Evolutionary conservation across 1,139 yeast species (phyloP).

Genomic region (Yarrowia galli): DNA sequence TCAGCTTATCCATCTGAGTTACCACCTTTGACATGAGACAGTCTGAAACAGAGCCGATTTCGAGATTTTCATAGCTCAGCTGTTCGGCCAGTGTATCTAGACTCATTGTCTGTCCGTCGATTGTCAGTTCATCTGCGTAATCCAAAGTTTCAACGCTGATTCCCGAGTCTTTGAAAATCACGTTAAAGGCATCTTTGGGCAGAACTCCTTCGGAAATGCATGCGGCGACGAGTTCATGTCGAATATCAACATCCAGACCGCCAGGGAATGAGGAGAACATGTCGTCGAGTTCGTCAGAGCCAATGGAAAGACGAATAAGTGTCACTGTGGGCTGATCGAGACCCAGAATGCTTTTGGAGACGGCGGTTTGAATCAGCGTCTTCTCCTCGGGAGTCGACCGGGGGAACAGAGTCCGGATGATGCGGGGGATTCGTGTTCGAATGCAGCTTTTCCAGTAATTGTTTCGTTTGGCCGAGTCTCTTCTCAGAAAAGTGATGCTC

Average conservation of each 20-base stretch:
- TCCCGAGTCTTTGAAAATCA: constrained; percentile 41
- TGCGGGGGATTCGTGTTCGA: constrained; percentile 47
- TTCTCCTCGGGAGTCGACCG: constrained; percentile 43
- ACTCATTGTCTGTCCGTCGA: constrained; percentile 39
- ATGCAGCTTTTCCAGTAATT: constrained; percentile 49
- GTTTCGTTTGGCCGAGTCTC: constrained; percentile 45
- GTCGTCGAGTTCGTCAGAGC: constrained; percentile 54
- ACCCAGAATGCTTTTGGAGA: constrained; percentile 40
- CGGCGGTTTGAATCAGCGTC: constrained; percentile 45
- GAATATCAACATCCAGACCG: constrained; percentile 56
- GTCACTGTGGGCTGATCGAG: constrained; percentile 46
- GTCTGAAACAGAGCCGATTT: constrained; percentile 45
- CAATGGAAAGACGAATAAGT: constrained; percentile 46
- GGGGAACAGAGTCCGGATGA: constrained; percentile 43
- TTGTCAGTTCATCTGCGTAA: constrained; percentile 39
- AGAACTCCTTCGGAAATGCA: constrained; percentile 57
- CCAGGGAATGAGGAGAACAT: constrained; percentile 58
- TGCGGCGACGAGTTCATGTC: constrained; percentile 64
- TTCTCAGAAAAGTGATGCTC: constrained; percentile 47
- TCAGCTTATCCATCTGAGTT: constrained; percentile 45
- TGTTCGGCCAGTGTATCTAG: constrained; percentile 43
- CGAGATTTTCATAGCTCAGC: constrained; percentile 46
- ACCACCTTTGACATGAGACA: constrained; percentile 44
- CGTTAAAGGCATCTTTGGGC: constrained; percentile 39
- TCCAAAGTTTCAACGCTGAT: constrained; percentile 9